phyloP scores from a whole-genome alignment of 2,329 filamentous ascomycete genomes.

The Diplodia scrobiculata region DNA sequence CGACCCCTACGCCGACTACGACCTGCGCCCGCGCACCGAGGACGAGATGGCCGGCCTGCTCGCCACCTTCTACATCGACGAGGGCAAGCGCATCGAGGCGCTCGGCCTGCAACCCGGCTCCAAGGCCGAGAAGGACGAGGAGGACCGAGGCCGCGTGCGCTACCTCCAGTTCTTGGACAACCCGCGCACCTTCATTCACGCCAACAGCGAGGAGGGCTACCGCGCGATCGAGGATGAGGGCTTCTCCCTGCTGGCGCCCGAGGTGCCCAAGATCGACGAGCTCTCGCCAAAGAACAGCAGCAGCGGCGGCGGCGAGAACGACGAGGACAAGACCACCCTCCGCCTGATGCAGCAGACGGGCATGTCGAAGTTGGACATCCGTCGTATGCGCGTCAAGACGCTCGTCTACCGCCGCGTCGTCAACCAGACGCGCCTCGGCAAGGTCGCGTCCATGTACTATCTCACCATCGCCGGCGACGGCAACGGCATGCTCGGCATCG shows the following conservation, averaged over 20 bases:
- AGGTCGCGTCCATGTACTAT: slow-evolving; percentile 75
- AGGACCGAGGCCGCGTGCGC: slow-evolving; percentile 50
- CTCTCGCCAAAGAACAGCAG: slow-evolving; percentile 41
- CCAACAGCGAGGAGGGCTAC: slow-evolving; percentile 53
- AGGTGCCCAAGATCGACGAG: slow-evolving; percentile 52
- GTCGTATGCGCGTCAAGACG: slow-evolving; percentile 65
- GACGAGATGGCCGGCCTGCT: slow-evolving; percentile 26
- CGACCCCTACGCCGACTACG: slow-evolving; percentile 24
- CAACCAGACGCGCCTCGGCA: slow-evolving; percentile 96
- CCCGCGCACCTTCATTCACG: slow-evolving; percentile 51
- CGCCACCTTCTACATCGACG: slow-evolving; percentile 19
- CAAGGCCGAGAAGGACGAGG: slow-evolving; percentile 43
- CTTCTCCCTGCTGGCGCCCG: slow-evolving; percentile 51
- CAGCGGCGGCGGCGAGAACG: slow-evolving; percentile 36
- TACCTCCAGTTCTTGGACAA: slow-evolving; percentile 46
- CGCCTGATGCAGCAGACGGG: slow-evolving; percentile 61
- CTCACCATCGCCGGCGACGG: slow-evolving; percentile 84
- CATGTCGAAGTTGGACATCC: slow-evolving; percentile 49
- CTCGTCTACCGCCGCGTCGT: slow-evolving; percentile 73
- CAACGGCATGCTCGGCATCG: slow-evolving; percentile 82
- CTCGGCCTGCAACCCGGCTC: slow-evolving; percentile 7
- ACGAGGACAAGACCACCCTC: slow-evolving; percentile 47
- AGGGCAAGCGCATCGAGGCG: slow-evolving; percentile 20
- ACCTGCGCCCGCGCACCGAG: slow-evolving; percentile 35
- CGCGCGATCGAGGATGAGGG: slow-evolving; percentile 54